Evolutionary conservation across 768 basidiomycete genomes (phyloP), one percentile per base, ranked within the genome.

Genomic region (Coprinopsis sp.): DNA sequence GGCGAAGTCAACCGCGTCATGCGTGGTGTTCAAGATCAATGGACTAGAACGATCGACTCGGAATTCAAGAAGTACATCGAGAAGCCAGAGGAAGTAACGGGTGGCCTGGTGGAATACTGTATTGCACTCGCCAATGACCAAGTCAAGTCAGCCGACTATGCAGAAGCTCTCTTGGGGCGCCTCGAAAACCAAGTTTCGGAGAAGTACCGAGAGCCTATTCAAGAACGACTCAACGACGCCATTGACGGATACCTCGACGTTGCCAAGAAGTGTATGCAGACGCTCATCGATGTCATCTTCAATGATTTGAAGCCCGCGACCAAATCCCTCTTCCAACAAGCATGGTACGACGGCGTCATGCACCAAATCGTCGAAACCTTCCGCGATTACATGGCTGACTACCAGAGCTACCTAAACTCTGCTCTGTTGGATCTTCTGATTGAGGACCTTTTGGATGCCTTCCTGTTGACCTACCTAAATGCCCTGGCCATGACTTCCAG

Each of bases 221-320:
- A 79, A 54, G 91, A 92, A 58, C 78, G 82, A 34, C 72, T 98
- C 42, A 97, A 96, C 69, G 88, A 95, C 53, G 93, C 94, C 27
- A 97, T 98, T 54, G 95, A 99, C 61, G 96, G 96, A 3, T 98
- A 94, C 65, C 79, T 98, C 52, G 96, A 99, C 64, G 91, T 98
- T 30, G 94, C 94, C 43, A 98, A 98, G 73, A 91, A 90, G 63
- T 98, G 94, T 72, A 92, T 88, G 18, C 89, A 95, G 57, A 87
- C 87, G 0, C 79, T 99, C 47, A 93, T 99, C 58, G 88, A 90
- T 56, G 82, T 95, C 57, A 84, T 98, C 57, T 92, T 96, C 73
- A 89, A 96, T 64, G 96, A 98, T 62, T 69, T 98, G 54, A 90
- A 86, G 62, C 82, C 87, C 1, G 94, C 87, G 8, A 87, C 82